A percentile compares a stretch with the other conserved stretches of the same genome.
These are phyloP conservation scores for Panicum miliaceum DNA, from an alignment of 176 grass and related monocot species.

Conservation along the genomic window DNA sequence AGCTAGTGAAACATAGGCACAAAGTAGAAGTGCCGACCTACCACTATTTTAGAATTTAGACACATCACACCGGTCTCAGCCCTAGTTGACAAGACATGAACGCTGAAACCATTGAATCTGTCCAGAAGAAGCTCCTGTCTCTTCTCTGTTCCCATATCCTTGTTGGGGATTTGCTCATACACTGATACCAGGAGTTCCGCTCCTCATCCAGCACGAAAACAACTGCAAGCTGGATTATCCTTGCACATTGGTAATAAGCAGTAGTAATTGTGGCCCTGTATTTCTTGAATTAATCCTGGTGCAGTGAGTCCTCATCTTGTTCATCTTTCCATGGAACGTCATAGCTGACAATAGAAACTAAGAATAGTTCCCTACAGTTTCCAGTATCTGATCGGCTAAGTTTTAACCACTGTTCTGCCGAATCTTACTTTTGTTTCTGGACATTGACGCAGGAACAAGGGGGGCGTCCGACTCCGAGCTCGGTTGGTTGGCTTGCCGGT, in stretches of 20 bases:
- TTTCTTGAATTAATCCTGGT: not conserved
- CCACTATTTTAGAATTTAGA: slow-evolving; percentile 8
- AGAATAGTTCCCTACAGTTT: not conserved
- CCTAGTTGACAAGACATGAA: not conserved
- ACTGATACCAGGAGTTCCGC: not conserved
- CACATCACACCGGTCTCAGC: not conserved
- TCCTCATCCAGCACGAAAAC: not conserved
- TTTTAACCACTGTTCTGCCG: not conserved
- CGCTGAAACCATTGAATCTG: slow-evolving; percentile 13
- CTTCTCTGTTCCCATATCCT: not conserved
- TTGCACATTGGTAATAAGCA: not conserved
- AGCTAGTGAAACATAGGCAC: slow-evolving; percentile 26
- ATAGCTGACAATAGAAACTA: slow-evolving; percentile 10
- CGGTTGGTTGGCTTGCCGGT: slow-evolving; percentile 34
- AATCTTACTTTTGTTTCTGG: slow-evolving; percentile 18
- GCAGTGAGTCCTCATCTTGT: not conserved
- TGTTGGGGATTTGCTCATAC: not conserved
- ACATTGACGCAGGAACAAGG: slow-evolving; percentile 15
- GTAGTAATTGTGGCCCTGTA: not conserved
- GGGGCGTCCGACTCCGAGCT: not conserved
- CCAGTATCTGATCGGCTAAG: not conserved
- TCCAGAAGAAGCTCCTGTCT: not conserved
- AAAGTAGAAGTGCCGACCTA: slow-evolving; percentile 41
- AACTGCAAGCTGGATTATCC: not conserved
- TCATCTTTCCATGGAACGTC: not conserved